These are phyloP conservation scores for Astrothelium macrocarpum DNA, from an alignment of 495 filamentous ascomycete genomes.

Conservation along the genomic window DNA sequence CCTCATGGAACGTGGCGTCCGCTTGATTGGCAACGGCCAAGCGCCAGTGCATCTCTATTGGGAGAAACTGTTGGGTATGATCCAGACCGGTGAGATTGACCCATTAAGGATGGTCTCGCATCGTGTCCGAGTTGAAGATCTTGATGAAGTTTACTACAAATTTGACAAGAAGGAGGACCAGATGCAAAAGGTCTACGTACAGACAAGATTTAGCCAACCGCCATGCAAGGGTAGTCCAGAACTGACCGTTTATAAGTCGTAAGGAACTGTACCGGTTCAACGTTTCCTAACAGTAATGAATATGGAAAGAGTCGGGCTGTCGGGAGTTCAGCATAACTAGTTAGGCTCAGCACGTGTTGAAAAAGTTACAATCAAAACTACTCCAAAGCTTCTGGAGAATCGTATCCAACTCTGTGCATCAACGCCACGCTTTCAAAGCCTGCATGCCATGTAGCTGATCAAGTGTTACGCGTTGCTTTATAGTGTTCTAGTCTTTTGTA, in stretches of 20 bases:
- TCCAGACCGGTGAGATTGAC: slow-evolving; percentile 61
- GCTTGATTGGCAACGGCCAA: slow-evolving; percentile 75
- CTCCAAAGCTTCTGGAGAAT: no score
- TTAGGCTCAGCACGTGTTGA: no score
- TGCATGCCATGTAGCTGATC: no score
- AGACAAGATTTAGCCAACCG: slow-evolving; percentile 33
- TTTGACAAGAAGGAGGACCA: slow-evolving; percentile 34
- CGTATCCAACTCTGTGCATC: no score
- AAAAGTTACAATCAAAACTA: no score
- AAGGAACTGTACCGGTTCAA: no score
- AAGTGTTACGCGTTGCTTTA: no score
- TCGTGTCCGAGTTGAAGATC: slow-evolving; percentile 63
- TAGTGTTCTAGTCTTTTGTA: no score
- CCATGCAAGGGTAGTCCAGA: slow-evolving; percentile 26
- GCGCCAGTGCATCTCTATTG: slow-evolving; percentile 79
- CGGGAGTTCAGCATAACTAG: no score
- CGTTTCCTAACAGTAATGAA: no score
- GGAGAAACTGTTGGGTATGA: slow-evolving; percentile 60
- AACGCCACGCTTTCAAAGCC: no score
- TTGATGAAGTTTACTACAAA: slow-evolving; percentile 44
- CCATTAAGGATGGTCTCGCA: slow-evolving; percentile 74
- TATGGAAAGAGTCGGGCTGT: no score
- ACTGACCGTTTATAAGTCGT: slow-evolving; percentile 29
- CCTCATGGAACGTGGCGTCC: slow-evolving; percentile 78
- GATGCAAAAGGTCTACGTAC: slow-evolving; percentile 38